phyloP scores from a whole-genome alignment of 164 flowering plant species.

The Vitis amurensis region DNA sequence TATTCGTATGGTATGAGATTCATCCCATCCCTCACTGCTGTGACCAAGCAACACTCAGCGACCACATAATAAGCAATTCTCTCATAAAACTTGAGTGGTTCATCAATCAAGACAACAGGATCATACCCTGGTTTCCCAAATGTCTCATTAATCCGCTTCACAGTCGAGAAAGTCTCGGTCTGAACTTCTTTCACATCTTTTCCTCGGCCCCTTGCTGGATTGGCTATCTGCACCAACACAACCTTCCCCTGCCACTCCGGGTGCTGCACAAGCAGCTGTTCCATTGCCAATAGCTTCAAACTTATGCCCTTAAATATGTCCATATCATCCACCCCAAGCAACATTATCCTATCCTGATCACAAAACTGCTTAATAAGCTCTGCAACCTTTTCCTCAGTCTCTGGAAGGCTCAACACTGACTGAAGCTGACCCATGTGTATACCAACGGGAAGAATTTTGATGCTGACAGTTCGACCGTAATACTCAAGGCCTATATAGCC shows the following conservation, averaged over 20 bases:
- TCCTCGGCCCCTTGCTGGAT: conserved; percentile 72
- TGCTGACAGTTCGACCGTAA: conserved; percentile 70
- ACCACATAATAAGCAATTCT: conserved; percentile 65
- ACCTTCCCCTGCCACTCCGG: conserved; percentile 70
- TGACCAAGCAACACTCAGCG: conserved; percentile 75
- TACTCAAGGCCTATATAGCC: conserved; percentile 77
- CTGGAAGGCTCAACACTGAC: conserved; percentile 53
- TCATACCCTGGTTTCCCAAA: conserved; percentile 59
- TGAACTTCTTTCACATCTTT: conserved; percentile 74
- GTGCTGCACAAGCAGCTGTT: conserved; percentile 62
- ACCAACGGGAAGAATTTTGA: conserved; percentile 77
- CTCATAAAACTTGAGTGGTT: conserved; percentile 55
- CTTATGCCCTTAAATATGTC: conserved; percentile 80
- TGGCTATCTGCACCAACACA: conserved; percentile 76
- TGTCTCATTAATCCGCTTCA: conserved; percentile 50
- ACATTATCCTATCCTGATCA: conserved; percentile 46
- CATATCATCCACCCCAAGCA: conserved; percentile 83
- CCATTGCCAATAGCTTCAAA: conserved; percentile 76
- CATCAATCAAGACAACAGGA: conserved; percentile 55
- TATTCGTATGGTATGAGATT: conserved; percentile 78
- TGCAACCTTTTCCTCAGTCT: conserved; percentile 58
- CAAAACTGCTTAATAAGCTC: conserved; percentile 48
- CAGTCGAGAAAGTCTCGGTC: conserved; percentile 49
- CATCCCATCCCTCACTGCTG: conserved; percentile 83
- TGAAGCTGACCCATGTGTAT: conserved; percentile 73